phyloP scores from a whole-genome alignment of 345 rosid genomes.

The Firmiana major region DNA sequence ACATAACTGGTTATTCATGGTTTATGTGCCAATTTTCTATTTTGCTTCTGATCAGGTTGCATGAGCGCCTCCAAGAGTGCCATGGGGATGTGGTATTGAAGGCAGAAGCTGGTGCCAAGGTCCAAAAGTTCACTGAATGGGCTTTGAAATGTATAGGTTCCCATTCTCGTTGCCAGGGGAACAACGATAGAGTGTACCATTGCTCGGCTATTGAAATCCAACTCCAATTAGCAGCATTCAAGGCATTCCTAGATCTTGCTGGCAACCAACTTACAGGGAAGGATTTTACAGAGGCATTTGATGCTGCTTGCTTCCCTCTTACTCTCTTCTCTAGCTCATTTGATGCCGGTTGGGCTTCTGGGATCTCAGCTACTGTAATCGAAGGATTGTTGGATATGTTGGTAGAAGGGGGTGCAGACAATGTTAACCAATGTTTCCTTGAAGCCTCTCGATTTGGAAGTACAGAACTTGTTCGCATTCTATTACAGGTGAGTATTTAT shows the following conservation, averaged over 20 bases:
- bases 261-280: conserved; percentile 90
- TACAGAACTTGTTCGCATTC: conserved; percentile 93
- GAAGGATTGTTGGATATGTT: conserved; percentile 85
- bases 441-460: conserved; percentile 99
- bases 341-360: conserved; percentile 95
- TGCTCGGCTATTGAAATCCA: conserved; percentile 83
- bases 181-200: conserved; percentile 51
- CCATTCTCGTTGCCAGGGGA: conserved; percentile 81
- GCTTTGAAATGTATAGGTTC: conserved; percentile 89
- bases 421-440: conserved; percentile 91
- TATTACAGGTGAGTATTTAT: conserved; percentile 60
- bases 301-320: conserved; percentile 96
- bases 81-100: conserved; percentile 85
- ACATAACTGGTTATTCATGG: background rate
- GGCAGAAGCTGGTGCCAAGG: conserved; percentile 92
- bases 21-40: conserved; percentile 6
- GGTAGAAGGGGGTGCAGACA: conserved; percentile 96
- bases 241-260: conserved; percentile 79
- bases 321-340: conserved; percentile 88
- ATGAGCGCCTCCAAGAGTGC: conserved; percentile 93
- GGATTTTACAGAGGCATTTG: conserved; percentile 98
- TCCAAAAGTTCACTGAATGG: conserved; percentile 97
- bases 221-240: conserved; percentile 90
- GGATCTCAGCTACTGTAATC: conserved; percentile 79
- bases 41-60: conserved; percentile 58